Percentiles rank a stretch among this genome's conserved stretches.
Conservation (phyloP, 148 eudicot genomes). For the Beta vulgaris region DNA sequence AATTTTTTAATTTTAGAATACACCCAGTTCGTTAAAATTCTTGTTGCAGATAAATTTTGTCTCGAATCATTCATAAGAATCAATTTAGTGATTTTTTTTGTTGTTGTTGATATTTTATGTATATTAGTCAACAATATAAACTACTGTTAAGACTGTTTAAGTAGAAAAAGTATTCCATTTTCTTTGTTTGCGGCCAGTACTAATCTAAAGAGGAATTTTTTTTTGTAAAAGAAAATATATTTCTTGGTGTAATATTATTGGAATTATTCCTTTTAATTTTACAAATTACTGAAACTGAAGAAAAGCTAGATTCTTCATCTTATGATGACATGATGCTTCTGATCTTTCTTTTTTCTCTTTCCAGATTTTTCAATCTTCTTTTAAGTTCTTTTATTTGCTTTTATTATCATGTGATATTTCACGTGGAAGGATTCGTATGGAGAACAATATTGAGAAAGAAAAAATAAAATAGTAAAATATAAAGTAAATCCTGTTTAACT, state of each 20-base stretch:
- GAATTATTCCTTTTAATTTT: conserved; percentile 18
- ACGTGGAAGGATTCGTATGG: conserved; percentile 28
- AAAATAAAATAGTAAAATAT: neutral
- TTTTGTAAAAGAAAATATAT: neutral
- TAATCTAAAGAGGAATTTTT: conserved; percentile 6
- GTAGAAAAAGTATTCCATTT: conserved; percentile 2
- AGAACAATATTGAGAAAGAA: neutral
- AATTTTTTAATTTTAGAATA: conserved; percentile 6
- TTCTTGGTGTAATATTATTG: neutral
- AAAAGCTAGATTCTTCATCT: conserved; percentile 23
- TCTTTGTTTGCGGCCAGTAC: conserved; percentile 23
- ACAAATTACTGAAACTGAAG: conserved; percentile 2
- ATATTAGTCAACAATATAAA: conserved; percentile 16
- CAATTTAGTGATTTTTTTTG: neutral
- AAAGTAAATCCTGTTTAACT: conserved; percentile 13
- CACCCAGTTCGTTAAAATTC: conserved; percentile 12
- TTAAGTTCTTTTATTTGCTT: conserved; percentile 4
- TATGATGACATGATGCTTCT: conserved; percentile 23
- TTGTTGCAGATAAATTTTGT: neutral
- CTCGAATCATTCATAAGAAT: conserved; percentile 18
- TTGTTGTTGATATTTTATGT: neutral
- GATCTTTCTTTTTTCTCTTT: conserved; percentile 11
- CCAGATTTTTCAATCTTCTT: neutral
- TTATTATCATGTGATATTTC: conserved; percentile 38
- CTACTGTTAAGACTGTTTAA: neutral